Percentiles rank a stretch among this genome's conserved stretches.
These are phyloP conservation scores for Chamaecrista fasciculata DNA, from an alignment of 306 rosid species.

Conservation along the genomic window DNA sequence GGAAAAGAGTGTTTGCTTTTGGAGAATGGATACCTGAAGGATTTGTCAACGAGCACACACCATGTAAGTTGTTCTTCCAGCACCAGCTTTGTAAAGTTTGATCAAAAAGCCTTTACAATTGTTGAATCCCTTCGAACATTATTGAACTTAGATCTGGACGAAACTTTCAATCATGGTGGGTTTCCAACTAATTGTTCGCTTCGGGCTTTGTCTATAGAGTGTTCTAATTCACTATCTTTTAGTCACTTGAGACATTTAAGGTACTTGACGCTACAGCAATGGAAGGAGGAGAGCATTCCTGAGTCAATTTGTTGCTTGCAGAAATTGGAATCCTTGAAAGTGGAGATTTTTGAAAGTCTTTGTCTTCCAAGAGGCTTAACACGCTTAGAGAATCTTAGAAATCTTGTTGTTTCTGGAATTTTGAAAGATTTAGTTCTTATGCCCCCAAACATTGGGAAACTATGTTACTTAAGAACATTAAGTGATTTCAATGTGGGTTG, in stretches of 20 bases:
- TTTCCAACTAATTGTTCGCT: neutral
- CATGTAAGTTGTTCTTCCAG: no score
- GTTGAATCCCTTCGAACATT: no score
- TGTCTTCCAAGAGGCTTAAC: neutral
- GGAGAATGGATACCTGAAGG: no score
- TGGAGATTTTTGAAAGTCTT: neutral
- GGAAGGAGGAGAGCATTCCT: neutral
- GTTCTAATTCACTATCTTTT: no score
- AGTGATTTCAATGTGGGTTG: neutral
- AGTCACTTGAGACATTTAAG: neutral
- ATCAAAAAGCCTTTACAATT: no score
- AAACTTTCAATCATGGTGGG: neutral
- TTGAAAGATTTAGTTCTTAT: fast-evolving
- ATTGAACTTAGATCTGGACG: no score
- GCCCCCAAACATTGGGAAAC: slow-evolving; percentile 9
- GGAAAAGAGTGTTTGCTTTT: neutral
- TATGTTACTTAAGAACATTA: neutral
- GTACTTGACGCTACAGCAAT: neutral
- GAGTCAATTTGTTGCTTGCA: neutral
- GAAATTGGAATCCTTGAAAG: slow-evolving; percentile 9
- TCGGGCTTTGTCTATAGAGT: neutral
- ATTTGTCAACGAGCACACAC: no score
- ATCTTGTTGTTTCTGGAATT: neutral
- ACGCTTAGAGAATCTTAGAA: slow-evolving; percentile 13
- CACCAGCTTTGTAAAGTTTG: no score